A percentile compares a stretch with the other conserved stretches of the same genome.
Evolutionary conservation across 108 stramenopile species (phyloP).

Genomic region (Cylindrotheca fusiformis): DNA sequence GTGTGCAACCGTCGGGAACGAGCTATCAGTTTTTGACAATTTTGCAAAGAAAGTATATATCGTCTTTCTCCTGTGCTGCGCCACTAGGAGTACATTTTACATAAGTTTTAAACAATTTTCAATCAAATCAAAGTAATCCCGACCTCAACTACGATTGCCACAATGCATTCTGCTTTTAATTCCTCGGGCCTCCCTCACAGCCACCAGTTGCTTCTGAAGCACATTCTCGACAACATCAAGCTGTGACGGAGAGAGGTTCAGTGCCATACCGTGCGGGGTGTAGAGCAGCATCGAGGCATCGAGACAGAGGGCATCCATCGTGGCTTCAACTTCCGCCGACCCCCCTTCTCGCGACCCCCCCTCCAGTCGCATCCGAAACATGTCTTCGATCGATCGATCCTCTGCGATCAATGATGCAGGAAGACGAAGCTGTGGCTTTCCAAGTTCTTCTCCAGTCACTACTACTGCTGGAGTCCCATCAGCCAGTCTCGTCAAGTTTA

Average conservation of each 20-base stretch:
- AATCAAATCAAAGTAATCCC: no score
- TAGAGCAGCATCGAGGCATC: slow-evolving; percentile 65
- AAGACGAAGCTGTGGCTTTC: no score
- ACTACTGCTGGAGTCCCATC: slow-evolving; percentile 22
- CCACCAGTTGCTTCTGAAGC: slow-evolving; percentile 45
- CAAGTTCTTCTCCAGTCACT: slow-evolving; percentile 9
- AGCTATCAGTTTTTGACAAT: no score
- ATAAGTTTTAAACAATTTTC: no score
- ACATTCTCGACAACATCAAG: slow-evolving; percentile 60
- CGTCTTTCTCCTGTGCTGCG: no score
- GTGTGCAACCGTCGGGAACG: no score
- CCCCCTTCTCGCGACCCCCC: slow-evolving; percentile 20
- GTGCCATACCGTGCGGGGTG: slow-evolving; percentile 66
- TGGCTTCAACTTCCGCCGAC: slow-evolving; percentile 41
- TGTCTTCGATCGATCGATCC: slow-evolving; percentile 9
- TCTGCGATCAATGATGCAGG: no score
- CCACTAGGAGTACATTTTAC: no score
- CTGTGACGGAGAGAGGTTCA: slow-evolving; percentile 71
- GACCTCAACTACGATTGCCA: no score
- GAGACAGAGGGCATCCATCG: slow-evolving; percentile 72
- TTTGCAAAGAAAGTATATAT: no score
- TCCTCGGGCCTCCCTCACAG: slow-evolving; percentile 47
- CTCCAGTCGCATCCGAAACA: slow-evolving; percentile 33
- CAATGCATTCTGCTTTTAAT: slow-evolving; percentile 49
- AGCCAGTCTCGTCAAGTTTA: slow-evolving; percentile 16